phyloP scores from a whole-genome alignment of 1,284 basidiomycete genomes.

The Wallemia mellicola region DNA sequence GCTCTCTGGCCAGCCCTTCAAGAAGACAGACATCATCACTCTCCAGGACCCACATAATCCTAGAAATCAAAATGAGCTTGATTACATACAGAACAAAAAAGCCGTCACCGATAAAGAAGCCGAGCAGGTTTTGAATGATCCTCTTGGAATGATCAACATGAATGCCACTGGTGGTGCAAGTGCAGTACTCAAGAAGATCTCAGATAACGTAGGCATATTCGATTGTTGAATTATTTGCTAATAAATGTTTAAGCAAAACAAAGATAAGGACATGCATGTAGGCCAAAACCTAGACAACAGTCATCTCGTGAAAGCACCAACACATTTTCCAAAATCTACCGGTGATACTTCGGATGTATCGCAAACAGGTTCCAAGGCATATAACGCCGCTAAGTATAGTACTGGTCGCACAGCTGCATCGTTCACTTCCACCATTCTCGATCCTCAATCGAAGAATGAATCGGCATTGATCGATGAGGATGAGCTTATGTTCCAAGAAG shows the following conservation, averaged over 20 bases:
- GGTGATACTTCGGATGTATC: constrained; percentile 3
- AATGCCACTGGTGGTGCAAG: constrained; percentile 12
- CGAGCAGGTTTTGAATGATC: constrained; percentile 9
- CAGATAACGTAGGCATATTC: constrained; percentile 2
- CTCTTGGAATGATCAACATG: constrained; percentile 11
- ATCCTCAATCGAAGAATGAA: constrained; percentile 42
- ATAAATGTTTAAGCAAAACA: background rate
- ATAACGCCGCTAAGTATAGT: constrained; percentile 73
- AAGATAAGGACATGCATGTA: constrained; percentile 1
- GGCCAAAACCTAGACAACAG: background rate
- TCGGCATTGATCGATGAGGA: constrained; percentile 63
- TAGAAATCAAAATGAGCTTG: constrained; percentile 10
- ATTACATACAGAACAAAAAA: constrained; percentile 14
- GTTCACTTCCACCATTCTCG: constrained; percentile 68
- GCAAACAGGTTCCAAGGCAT: constrained; percentile 16
- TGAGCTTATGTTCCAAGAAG: constrained; percentile 72
- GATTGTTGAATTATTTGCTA: background rate
- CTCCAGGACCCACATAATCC: constrained; percentile 16
- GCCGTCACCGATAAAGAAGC: constrained; percentile 6
- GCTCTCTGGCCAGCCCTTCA: constrained; percentile 35
- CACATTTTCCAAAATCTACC: constrained; percentile 5
- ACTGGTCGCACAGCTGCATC: constrained; percentile 73
- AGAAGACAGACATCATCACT: constrained; percentile 1
- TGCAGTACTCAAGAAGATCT: constrained; percentile 7
- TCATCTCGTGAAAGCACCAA: constrained; percentile 3